Evolutionary conservation across 495 filamentous ascomycete genomes (phyloP), one percentile per base, ranked within the genome.

Genomic region (Hyaloscypha hepaticicola): DNA sequence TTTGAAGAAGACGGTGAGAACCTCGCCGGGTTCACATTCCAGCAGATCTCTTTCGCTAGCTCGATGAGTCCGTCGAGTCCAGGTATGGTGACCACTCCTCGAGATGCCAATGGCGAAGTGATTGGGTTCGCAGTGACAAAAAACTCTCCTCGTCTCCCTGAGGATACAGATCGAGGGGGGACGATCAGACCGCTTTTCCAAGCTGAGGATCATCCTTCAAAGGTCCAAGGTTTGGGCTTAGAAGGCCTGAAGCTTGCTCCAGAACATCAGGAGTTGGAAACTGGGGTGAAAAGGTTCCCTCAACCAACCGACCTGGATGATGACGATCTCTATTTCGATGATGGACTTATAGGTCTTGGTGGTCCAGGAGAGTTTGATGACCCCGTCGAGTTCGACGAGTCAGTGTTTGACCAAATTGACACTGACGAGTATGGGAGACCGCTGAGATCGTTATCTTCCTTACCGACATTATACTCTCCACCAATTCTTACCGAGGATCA

Each of bases 261-360:
- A 51, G 53, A 64, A 49, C 56, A 64, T 22, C 11, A 45, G 19
- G 57, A 61, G 9, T 29, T 56, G 48, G 55, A 63, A 55, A 65
- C 55, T 33, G 58, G 51, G 26, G 12, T 16, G 2, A 48, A 64
- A 38, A 50, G 55, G 59, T 59, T 65, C 66, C 45, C 72, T 58
- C 41, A 61, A 64, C 26, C 58, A 62, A 28, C 61, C 76, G 34
- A 66, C 76, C 58, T 69, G 21, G 79, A 85, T 29, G 84, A 87
- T 31, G 90, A 94, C 68, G 91, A 94, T 63, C 74, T 95, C 49
- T 95, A 95, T 70, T 95, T 90, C 65, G 88, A 93, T 61, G 89
- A 92, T 67, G 92, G 90, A 2, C 78, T 91, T 51, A 88, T 90
- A 69, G 79, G 82, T 25, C 64, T 90, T 69, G 78, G 82, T 24